Base-by-base conservation (phyloP, 1,139 yeast species). In the Candida smagusa region DNA sequence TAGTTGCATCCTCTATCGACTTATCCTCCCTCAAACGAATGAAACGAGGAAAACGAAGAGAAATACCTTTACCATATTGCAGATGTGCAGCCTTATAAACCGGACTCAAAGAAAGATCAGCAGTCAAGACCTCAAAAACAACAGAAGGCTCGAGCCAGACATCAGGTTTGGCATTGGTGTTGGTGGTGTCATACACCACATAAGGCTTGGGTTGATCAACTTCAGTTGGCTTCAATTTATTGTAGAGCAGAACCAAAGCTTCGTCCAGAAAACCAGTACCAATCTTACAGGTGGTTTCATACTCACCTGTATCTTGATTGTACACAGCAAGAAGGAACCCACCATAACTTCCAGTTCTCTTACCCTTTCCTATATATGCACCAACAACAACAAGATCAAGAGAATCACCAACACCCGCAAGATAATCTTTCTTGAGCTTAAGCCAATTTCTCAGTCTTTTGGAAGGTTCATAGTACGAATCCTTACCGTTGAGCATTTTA, bases 201-300 rank as follows among this genome's bases (percentile, higher is more conserved):
- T 84, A 85, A 0, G 86, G 70, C 48, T 83, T 85, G 1, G 97
- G 85, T n/a, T 59, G 64, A 0, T 63, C 54, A 9, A 82, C 74
- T 39, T 82, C 95, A 0, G 92, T 81, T 4, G 87, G 82, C 31
- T 81, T 76, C 39, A 92, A 69, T 39, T 70, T 70, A 27, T 73
- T 74, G 53, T 83, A 73, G 28, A 92, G 61, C 30, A 63, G 63
- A 26, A 77, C 76, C 42, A 92, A 69, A 53, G 81, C 77, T 45
- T 86, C 97, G 47, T 92, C 99, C 28, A 90, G 79, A 57, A 92
- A 92, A 0, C 99, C 99, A 0, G 99, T 94, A 31, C 98, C 98
- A 39, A 94, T 90, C 59, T 94, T 92, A 65, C 98, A 92, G 31
- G 95, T 84, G 0, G 97, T 86, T 58, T 92, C 98, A 54, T 79